These are phyloP conservation scores for Chaetoceros muelleri DNA, from an alignment of 108 stramenopile genomes.

Conservation along the genomic window DNA sequence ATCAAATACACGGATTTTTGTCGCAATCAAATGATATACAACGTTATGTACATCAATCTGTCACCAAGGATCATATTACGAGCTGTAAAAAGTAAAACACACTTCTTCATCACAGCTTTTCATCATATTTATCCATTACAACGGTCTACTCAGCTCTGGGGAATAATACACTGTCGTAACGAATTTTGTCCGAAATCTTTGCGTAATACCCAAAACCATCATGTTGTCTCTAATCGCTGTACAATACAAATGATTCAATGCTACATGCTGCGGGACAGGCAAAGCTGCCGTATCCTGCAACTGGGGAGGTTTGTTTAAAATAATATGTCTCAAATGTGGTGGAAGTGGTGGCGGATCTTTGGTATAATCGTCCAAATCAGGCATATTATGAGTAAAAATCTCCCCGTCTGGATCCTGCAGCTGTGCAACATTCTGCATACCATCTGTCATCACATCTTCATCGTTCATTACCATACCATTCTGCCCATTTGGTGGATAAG, in stretches of 20 bases:
- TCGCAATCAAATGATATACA: too few species aligned
- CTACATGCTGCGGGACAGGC: slow-evolving; percentile 96
- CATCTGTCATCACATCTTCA: neutral
- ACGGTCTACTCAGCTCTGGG: slow-evolving; percentile 25
- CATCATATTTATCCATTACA: too few species aligned
- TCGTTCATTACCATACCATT: neutral
- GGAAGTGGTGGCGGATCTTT: slow-evolving; percentile 99
- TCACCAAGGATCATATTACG: too few species aligned
- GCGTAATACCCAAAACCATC: slow-evolving; percentile 98
- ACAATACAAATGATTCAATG: slow-evolving; percentile 98
- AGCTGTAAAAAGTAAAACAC: too few species aligned
- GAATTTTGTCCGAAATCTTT: slow-evolving; percentile 92
- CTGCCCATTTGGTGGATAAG: slow-evolving; percentile 13
- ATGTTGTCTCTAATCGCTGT: slow-evolving; percentile 98
- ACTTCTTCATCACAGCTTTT: too few species aligned
- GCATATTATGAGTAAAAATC: slow-evolving; percentile 79
- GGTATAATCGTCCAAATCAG: slow-evolving; percentile 96
- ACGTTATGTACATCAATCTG: too few species aligned
- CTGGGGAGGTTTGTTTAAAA: slow-evolving; percentile 93
- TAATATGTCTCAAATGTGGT: slow-evolving; percentile 96
- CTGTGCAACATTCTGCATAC: neutral
- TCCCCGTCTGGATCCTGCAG: slow-evolving; percentile 64
- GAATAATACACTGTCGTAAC: slow-evolving; percentile 97
- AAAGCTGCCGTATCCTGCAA: slow-evolving; percentile 85
- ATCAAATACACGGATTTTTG: too few species aligned